These are phyloP conservation scores for Scenedesmus sp. DNA, from an alignment of 163 green algal species.

Conservation along the genomic window DNA sequence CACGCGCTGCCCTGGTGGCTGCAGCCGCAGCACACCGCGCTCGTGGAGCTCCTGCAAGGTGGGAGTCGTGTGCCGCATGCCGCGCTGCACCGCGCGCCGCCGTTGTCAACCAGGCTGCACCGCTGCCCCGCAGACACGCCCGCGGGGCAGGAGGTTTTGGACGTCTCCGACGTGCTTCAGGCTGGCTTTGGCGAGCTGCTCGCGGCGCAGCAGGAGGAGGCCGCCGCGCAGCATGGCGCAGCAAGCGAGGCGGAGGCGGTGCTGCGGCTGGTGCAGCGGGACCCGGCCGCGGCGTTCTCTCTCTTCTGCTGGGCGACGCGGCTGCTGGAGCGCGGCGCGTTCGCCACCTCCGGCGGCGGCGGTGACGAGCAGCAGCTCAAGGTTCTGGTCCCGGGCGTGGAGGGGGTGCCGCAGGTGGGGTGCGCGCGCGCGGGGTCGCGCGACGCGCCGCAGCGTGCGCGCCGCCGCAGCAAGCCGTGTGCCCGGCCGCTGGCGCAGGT, in stretches of 20 bases:
- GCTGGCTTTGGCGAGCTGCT: not conserved
- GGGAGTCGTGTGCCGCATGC: not conserved
- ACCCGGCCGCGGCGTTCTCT: not conserved
- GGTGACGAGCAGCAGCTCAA: too few relatives aligned
- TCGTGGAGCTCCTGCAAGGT: constrained; percentile 33
- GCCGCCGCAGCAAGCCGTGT: too few relatives aligned
- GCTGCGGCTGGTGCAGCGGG: not conserved
- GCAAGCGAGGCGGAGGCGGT: not conserved
- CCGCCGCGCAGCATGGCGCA: not conserved
- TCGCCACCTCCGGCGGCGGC: not conserved
- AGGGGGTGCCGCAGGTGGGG: not conserved
- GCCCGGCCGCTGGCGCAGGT: not conserved
- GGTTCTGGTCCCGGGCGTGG: not conserved
- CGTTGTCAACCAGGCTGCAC: not conserved
- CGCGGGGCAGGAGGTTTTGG: constrained; percentile 3
- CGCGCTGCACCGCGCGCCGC: not conserved
- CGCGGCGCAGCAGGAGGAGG: not conserved
- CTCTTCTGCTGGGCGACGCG: constrained; percentile 9
- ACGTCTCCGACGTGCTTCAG: constrained; percentile 13
- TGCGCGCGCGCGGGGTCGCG: too few relatives aligned
- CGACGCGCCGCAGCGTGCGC: not conserved
- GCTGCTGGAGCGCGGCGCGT: constrained; percentile 10
- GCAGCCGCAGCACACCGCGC: not conserved
- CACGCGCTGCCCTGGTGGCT: constrained; percentile 31
- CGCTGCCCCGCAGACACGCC: constrained; percentile 13